A percentile compares a stretch with the other conserved stretches of the same genome.
These are phyloP conservation scores for Pyrenophora seminiperda DNA, from an alignment of 2,329 filamentous ascomycete genomes.

Conservation along the genomic window DNA sequence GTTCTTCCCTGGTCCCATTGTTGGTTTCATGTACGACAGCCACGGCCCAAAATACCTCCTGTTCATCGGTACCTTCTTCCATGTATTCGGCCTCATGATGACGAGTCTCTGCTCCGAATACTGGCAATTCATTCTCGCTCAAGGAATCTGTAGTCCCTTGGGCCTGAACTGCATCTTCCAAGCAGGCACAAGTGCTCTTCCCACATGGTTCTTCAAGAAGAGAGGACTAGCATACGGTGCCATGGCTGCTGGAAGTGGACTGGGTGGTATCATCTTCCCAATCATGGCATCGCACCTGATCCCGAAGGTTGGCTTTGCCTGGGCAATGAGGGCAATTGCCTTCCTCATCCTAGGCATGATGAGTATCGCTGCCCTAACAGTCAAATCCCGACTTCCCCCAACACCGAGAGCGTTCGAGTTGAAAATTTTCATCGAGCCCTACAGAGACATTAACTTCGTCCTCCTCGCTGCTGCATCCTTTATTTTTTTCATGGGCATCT, in stretches of 20 bases:
- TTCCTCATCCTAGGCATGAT: slow-evolving; percentile 67
- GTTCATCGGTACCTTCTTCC: slow-evolving; percentile 58
- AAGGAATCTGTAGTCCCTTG: slow-evolving; percentile 59
- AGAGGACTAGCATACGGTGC: slow-evolving; percentile 57
- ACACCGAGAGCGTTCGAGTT: slow-evolving; percentile 40
- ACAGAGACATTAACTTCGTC: slow-evolving; percentile 52
- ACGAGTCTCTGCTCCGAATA: slow-evolving; percentile 61
- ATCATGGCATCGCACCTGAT: slow-evolving; percentile 52
- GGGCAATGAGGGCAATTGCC: slow-evolving; percentile 46
- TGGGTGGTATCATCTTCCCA: slow-evolving; percentile 41
- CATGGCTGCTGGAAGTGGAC: slow-evolving; percentile 56
- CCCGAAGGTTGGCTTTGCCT: slow-evolving; percentile 21
- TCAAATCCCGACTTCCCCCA: slow-evolving; percentile 58
- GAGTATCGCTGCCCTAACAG: slow-evolving; percentile 58
- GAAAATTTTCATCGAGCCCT: slow-evolving; percentile 37
- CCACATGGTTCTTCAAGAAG: slow-evolving; percentile 58
- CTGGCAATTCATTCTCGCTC: slow-evolving; percentile 61
- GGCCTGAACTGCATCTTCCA: slow-evolving; percentile 61
- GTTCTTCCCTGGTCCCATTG: slow-evolving; percentile 61
- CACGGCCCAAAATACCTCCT: slow-evolving; percentile 64
- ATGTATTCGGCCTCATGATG: slow-evolving; percentile 69
- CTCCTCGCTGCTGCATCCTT: slow-evolving; percentile 57
- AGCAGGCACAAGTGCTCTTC: slow-evolving; percentile 49
- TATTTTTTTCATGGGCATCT: slow-evolving; percentile 65
- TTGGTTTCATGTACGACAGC: slow-evolving; percentile 68